phyloP scores from a whole-genome alignment of 345 rosid species.

The Gossypium longicalyx region DNA sequence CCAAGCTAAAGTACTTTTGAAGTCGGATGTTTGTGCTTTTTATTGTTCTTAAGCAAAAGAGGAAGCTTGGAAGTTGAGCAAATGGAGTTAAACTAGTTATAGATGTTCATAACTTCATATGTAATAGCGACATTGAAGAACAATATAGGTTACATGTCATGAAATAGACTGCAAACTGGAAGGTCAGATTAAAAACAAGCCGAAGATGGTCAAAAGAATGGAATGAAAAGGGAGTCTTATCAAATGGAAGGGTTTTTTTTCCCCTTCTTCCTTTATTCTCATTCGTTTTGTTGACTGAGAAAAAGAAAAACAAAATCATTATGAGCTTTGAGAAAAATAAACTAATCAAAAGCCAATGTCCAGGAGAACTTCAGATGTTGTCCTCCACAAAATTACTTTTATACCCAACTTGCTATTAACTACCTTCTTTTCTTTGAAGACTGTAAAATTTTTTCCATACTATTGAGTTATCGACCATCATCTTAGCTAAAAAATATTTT shows the following conservation, averaged over 20 bases:
- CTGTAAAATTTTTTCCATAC: neutral
- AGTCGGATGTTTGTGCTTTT: neutral
- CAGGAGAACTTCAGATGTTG: constrained; percentile 7
- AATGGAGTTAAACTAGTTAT: neutral
- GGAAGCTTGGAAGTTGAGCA: neutral
- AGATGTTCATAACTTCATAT: neutral
- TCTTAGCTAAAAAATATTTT: too few species aligned
- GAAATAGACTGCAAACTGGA: neutral
- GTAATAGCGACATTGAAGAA: neutral
- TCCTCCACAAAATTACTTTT: constrained; percentile 10
- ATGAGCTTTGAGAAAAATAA: constrained; percentile 11
- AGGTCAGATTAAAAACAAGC: neutral
- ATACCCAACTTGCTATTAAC: constrained; percentile 8
- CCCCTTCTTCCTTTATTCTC: neutral
- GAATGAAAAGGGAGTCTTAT: constrained; percentile 12
- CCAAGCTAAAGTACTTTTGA: constrained; percentile 4
- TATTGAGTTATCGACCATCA: too few species aligned
- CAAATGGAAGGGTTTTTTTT: constrained; percentile 10
- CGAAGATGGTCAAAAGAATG: constrained; percentile 17
- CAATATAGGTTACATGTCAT: neutral
- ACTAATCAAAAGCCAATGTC: constrained; percentile 8
- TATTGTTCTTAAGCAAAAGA: constrained; percentile 19
- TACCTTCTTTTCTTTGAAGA: neutral
- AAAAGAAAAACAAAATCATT: constrained; percentile 25
- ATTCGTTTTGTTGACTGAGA: neutral